Percentiles rank a stretch among this genome's conserved stretches.
Evolutionary conservation across 2,329 filamentous ascomycete genomes (phyloP).

Genomic region (Sporothrix pallida): DNA sequence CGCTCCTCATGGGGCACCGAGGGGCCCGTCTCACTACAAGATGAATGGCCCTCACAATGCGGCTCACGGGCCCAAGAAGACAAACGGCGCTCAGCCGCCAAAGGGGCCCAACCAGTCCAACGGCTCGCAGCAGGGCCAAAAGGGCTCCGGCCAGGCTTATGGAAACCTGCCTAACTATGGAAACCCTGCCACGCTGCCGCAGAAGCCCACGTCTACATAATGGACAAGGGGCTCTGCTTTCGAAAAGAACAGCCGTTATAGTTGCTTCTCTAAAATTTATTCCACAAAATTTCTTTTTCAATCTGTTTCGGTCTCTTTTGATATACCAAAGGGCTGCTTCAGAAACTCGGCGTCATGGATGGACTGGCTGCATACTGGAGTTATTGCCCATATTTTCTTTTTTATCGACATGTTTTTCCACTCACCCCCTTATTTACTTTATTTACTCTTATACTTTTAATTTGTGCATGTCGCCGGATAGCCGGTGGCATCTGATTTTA

Average conservation of each 20-base stretch:
- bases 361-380: conserved; percentile 33
- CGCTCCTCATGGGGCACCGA: conserved; percentile 23
- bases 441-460: background rate
- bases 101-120: conserved; percentile 39
- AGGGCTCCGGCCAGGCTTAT: conserved; percentile 50
- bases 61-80: conserved; percentile 45
- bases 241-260: background rate
- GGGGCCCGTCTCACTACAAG: conserved; percentile 30
- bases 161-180: conserved; percentile 63
- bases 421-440: background rate
- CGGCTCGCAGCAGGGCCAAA: conserved; percentile 43
- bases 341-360: conserved; percentile 27
- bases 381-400: conserved; percentile 12
- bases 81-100: conserved; percentile 40
- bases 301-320: background rate
- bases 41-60: conserved; percentile 34
- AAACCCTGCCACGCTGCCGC: conserved; percentile 64
- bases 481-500: too few species aligned
- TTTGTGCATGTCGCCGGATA: conserved; percentile 13
- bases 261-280: background rate
- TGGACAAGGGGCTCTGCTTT: background rate
- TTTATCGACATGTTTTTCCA: background rate
- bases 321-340: background rate
- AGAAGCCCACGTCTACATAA: conserved; percentile 58
- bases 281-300: background rate